Evolutionary conservation across 1,139 yeast species (phyloP).

Genomic region (Candida dubliniensis): DNA sequence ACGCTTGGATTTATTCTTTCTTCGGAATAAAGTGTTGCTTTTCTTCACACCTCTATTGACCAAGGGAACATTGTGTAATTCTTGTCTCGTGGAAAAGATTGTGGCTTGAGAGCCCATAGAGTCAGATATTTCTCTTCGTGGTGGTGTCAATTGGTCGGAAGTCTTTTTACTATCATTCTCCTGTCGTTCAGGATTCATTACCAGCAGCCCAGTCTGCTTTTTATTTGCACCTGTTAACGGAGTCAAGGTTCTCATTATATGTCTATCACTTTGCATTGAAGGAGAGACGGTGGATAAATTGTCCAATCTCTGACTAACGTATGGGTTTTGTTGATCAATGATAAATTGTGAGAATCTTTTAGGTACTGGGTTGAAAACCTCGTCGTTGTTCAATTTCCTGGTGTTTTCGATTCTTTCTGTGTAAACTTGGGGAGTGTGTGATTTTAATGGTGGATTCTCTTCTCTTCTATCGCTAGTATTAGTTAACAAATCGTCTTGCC

Average conservation of each 20-base stretch:
- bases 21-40: conserved; percentile 1
- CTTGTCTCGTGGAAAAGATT: conserved; percentile 41
- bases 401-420: neutral
- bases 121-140: conserved; percentile 30
- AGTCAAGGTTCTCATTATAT: conserved; percentile 2
- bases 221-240: neutral
- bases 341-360: conserved; percentile 44
- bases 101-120: conserved; percentile 50
- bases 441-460: neutral
- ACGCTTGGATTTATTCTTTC: conserved; percentile 13
- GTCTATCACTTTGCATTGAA: conserved; percentile 24
- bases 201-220: conserved; percentile 1
- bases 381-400: neutral
- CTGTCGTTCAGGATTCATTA: conserved; percentile 1
- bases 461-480: conserved; percentile 2
- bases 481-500: conserved; percentile 8
- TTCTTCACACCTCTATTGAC: conserved; percentile 2
- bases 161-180: neutral
- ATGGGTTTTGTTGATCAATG: conserved; percentile 36
- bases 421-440: neutral
- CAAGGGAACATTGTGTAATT: conserved; percentile 6
- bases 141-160: neutral
- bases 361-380: conserved; percentile 36
- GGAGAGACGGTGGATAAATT: conserved; percentile 28
- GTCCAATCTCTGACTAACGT: conserved; percentile 25